Percentiles rank a stretch among this genome's conserved stretches.
phyloP scores from a whole-genome alignment of 768 basidiomycete genomes.

The Tricholoma sp. region DNA sequence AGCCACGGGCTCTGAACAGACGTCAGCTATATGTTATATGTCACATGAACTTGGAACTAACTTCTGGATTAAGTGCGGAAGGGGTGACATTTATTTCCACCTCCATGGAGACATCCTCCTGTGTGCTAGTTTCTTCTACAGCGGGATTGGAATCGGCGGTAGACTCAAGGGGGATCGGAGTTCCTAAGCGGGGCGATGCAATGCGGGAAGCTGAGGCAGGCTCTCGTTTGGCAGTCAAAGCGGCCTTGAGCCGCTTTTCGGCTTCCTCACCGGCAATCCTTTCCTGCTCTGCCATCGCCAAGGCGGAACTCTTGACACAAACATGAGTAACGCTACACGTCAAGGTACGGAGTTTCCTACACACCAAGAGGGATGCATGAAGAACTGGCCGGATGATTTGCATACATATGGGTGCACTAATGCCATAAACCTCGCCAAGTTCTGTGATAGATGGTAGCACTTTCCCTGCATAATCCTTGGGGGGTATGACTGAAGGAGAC shows the following conservation, averaged over 20 bases:
- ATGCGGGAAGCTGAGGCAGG: constrained; percentile 56
- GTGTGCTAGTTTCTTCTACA: constrained; percentile 15
- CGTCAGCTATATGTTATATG: constrained; percentile 1
- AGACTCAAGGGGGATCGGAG: constrained; percentile 20
- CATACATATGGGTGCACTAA: constrained; percentile 88
- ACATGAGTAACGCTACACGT: constrained; percentile 2
- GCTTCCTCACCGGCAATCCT: constrained; percentile 67
- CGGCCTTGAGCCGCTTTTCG: constrained; percentile 78
- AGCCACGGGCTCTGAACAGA: constrained; percentile 69
- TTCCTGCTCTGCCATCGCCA: constrained; percentile 65
- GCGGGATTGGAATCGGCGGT: constrained; percentile 21
- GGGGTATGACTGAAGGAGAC: constrained; percentile 58
- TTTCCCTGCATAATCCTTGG: constrained; percentile 69
- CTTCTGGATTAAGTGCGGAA: constrained; percentile 30
- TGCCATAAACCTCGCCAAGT: constrained; percentile 70
- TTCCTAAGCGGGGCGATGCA: constrained; percentile 51
- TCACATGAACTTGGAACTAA: constrained; percentile 17
- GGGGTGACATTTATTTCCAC: constrained; percentile 31
- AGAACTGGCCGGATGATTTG: constrained; percentile 86
- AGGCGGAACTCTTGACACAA: constrained; percentile 45
- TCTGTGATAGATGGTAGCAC: constrained; percentile 73
- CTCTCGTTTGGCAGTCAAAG: constrained; percentile 73
- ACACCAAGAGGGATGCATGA: constrained; percentile 55
- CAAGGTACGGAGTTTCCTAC: constrained; percentile 13
- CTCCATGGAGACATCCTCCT: constrained; percentile 52